Conservation (phyloP, 1,139 yeast genomes). For the Pichia sp. region DNA sequence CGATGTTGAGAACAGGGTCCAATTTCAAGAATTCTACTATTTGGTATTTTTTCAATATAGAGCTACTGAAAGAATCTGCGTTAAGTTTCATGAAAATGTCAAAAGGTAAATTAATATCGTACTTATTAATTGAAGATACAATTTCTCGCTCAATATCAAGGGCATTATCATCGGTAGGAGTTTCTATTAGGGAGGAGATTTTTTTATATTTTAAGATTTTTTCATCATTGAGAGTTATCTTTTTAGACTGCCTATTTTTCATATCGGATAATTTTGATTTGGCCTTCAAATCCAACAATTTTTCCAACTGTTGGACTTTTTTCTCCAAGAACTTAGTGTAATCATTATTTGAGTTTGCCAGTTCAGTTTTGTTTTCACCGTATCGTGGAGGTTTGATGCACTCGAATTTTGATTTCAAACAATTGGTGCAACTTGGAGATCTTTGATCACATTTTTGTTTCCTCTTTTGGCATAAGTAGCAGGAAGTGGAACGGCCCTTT, state of each 20-base stretch:
- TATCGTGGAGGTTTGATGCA: slow-evolving; percentile 57
- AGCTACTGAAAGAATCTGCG: not conserved
- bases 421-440: slow-evolving; percentile 54
- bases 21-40: slow-evolving; percentile 35
- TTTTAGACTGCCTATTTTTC: not conserved
- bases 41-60: slow-evolving; percentile 7
- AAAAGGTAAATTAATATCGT: slow-evolving; percentile 2
- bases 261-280: not conserved
- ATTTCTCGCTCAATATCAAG: not conserved
- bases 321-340: slow-evolving; percentile 48
- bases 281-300: slow-evolving; percentile 29
- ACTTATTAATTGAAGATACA: too few relatives aligned
- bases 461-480: slow-evolving; percentile 45
- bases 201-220: slow-evolving; percentile 36
- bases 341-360: slow-evolving; percentile 38
- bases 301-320: slow-evolving; percentile 44
- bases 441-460: slow-evolving; percentile 57
- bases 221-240: slow-evolving; percentile 9
- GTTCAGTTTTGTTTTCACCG: slow-evolving; percentile 24
- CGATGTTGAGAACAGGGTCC: slow-evolving; percentile 44
- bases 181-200: slow-evolving; percentile 32
- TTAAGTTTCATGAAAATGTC: slow-evolving; percentile 5
- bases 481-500: slow-evolving; percentile 44
- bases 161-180: not conserved
- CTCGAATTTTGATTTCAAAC: slow-evolving; percentile 49